These are phyloP conservation scores for Boletus reticuloceps DNA, from an alignment of 768 basidiomycete genomes.

Conservation along the genomic window DNA sequence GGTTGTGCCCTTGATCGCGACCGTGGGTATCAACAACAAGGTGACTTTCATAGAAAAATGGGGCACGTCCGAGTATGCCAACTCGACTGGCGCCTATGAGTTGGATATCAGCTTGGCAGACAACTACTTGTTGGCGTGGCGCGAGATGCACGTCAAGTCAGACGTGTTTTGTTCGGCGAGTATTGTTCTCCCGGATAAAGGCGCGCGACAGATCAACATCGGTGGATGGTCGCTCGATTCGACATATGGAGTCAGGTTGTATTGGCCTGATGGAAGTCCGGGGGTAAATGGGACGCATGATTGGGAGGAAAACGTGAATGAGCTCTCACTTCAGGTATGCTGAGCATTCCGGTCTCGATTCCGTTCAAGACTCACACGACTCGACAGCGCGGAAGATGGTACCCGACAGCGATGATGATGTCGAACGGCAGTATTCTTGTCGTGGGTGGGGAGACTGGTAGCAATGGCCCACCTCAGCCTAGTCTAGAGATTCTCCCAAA, in stretches of 20 bases:
- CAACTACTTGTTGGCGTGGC: slow-evolving; percentile 54
- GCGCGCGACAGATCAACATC: slow-evolving; percentile 36
- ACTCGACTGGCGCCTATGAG: slow-evolving; percentile 78
- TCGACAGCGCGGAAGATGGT: slow-evolving; percentile 63
- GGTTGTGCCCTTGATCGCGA: slow-evolving; percentile 70
- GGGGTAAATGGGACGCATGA: slow-evolving; percentile 75
- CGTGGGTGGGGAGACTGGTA: slow-evolving; percentile 74
- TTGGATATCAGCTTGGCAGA: slow-evolving; percentile 59
- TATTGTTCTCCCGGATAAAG: slow-evolving; percentile 73
- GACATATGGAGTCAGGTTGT: slow-evolving; percentile 71
- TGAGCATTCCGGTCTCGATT: too few relatives aligned
- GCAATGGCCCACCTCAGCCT: slow-evolving; percentile 63
- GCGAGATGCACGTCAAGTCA: slow-evolving; percentile 70
- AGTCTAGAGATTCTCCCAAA: slow-evolving; percentile 71
- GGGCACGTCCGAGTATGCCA: slow-evolving; percentile 58
- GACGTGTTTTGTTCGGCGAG: slow-evolving; percentile 81
- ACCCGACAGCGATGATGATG: slow-evolving; percentile 64
- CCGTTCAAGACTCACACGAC: not conserved
- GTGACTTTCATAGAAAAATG: slow-evolving; percentile 76
- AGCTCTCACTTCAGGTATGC: slow-evolving; percentile 59
- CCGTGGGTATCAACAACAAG: slow-evolving; percentile 78
- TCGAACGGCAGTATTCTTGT: slow-evolving; percentile 73
- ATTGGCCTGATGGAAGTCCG: slow-evolving; percentile 62
- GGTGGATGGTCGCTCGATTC: slow-evolving; percentile 63
- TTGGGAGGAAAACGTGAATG: slow-evolving; percentile 70